Evolutionary conservation across 2,329 filamentous ascomycete species (phyloP), one percentile per base, ranked within the genome.

Genomic region (Orbilia javanica): DNA sequence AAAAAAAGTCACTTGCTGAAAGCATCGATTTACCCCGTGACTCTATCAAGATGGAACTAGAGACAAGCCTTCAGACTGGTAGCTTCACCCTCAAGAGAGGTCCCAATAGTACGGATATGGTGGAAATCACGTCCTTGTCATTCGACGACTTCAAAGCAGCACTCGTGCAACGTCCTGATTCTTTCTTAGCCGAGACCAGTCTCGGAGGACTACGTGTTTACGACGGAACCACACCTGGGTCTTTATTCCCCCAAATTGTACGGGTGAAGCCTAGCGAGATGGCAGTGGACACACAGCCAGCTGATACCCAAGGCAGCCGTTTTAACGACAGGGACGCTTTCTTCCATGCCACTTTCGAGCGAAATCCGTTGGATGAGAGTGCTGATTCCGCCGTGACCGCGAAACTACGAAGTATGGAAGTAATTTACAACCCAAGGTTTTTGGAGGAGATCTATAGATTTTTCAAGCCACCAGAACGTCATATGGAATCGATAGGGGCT

Each of bases 401-500:
- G 81, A 97, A 97, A 84, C 86, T 99, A 81, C 97, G 96, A 84
- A 96, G 94, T 52, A 91, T 99, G 80, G 96, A 99, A 83, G 92
- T 99, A 68, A 93, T 99, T 25, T 99, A 97, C 88, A 99, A 99
- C 81, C 96, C 96, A 0, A 93, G 91, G 80, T 96, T 98, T 81
- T 88, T 98, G 0, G 90, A 97, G 4, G 94, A 96, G 60, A 90
- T 98, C 44, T 93, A 91, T 66, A 93, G 94, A 81, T 99, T 99
- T 86, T 99, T 99, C 86, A 92, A 95, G 79, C 96, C 96, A 0
- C 96, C 96, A 0, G 94, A 97, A 83, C 89, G 94, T 63, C 96
- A 99, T 83, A 97, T 99, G 94, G 96, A 99, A 83, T 99, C 96
- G 8, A 97, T 99, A 81, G 92, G 90, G 11, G 96, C 96, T 1